Conservation (phyloP, 2,329 filamentous ascomycete genomes). For the Colletotrichum nymphaeae region DNA sequence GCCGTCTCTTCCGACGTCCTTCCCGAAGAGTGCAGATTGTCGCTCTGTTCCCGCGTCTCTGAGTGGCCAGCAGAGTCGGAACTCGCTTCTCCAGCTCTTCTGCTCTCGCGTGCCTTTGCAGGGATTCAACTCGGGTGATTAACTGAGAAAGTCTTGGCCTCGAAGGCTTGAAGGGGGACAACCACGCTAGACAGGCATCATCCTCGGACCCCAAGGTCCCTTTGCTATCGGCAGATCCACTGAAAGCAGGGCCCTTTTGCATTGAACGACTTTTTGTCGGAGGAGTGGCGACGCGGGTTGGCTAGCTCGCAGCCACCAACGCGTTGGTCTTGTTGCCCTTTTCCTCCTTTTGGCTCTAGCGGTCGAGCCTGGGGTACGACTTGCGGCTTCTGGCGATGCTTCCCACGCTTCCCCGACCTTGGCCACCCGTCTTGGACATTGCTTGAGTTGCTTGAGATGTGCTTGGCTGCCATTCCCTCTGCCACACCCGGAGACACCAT, state of each 20-base stretch:
- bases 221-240: slow-evolving; percentile 32
- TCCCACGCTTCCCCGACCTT: slow-evolving; percentile 24
- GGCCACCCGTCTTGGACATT: slow-evolving; percentile 28
- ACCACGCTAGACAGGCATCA: slow-evolving; percentile 21
- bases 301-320: neutral
- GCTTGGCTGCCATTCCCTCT: slow-evolving; percentile 18
- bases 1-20: slow-evolving; percentile 27
- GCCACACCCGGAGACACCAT: neutral
- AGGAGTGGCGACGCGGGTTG: slow-evolving; percentile 9
- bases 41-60: neutral
- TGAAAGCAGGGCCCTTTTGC: neutral
- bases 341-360: neutral
- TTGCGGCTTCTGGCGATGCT: neutral
- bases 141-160: slow-evolving; percentile 4
- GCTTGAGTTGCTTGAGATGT: slow-evolving; percentile 21
- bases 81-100: neutral
- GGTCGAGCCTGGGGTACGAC: neutral
- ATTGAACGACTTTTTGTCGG: slow-evolving; percentile 22
- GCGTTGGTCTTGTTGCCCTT: neutral
- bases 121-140: slow-evolving; percentile 21
- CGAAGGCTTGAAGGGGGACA: neutral
- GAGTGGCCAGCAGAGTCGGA: neutral
- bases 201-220: slow-evolving; percentile 23
- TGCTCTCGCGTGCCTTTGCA: slow-evolving; percentile 13
- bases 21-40: slow-evolving; percentile 9